Base-by-base conservation (phyloP, 768 basidiomycete species). In the Tulasnella sp. region DNA sequence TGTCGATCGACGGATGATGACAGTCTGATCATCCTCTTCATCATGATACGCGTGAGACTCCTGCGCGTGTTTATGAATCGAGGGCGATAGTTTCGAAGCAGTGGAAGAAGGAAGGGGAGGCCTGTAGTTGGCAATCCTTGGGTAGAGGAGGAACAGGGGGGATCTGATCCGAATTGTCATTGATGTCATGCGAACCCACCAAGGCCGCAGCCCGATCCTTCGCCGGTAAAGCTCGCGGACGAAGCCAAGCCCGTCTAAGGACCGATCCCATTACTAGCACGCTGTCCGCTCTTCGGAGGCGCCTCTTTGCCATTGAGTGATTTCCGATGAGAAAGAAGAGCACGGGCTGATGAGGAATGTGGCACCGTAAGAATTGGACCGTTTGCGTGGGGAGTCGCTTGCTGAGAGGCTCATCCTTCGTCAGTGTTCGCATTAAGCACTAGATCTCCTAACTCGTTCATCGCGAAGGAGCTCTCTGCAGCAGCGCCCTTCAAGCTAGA, bases 111-210 rank as follows among this genome's bases (percentile, higher is more conserved):
- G 81, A 17, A 87, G 88, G 26, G 90, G 90, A 1, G 90, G 88
- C 68, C 87, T 88, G 81, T 88, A 91, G 26, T 81, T 87, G n/a
- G 89, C 88, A 80, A 77, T 94, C 92, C 81, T 97, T 95, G 52
- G 94, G 94, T 34, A 97, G 82, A 41, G 94, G 95, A 39, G 94
- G 95, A 3, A 96, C 94, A 34, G 94, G 94, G 19, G 95, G 95
- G n/a, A 97, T 95, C 72, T 82, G 77, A 73, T 82, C 81, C 75
- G 87, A 87, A 72, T 91, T 90, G 52, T 81, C 79, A 74, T 94
- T 91, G 64, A 83, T 85, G 75, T 84, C 86, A 75, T 67, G 68
- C 67, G 81, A 81, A 8, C 32, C 74, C 62, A 85, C 86, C 71
- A 89, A 83, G 29, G 83, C 86, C 67, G 87, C 86, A 59, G 84